Conservation (phyloP, 148 eudicot species). For the Diospyros kaki region DNA sequence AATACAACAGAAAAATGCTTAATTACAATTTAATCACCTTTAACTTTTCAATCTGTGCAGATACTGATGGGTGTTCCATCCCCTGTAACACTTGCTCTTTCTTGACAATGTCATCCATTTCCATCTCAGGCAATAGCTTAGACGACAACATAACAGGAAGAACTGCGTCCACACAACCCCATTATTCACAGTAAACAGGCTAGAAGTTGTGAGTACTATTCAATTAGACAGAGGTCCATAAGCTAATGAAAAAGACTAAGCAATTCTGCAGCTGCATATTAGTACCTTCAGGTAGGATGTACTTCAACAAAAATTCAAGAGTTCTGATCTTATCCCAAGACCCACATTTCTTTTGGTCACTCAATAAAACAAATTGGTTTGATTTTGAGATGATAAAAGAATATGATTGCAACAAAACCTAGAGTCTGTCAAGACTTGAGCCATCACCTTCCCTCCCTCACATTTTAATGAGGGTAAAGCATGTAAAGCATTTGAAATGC, state of each 20-base stretch:
- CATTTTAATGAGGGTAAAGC: no score
- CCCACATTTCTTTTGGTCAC: neutral
- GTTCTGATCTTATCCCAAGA: neutral
- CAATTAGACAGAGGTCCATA: neutral
- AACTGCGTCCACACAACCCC: conserved; percentile 38
- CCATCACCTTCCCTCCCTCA: no score
- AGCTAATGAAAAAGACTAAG: neutral
- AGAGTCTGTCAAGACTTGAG: no score
- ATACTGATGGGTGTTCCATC: conserved; percentile 64
- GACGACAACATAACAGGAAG: conserved; percentile 97
- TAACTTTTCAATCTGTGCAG: conserved; percentile 76
- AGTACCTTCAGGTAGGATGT: neutral
- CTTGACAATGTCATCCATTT: conserved; percentile 72
- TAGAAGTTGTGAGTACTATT: neutral
- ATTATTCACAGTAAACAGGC: neutral
- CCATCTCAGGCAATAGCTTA: conserved; percentile 98
- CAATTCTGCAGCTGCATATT: neutral
- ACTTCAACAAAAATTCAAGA: neutral
- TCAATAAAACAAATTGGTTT: neutral
- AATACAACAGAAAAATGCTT: neutral
- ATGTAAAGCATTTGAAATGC: no score
- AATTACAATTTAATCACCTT: conserved; percentile 47
- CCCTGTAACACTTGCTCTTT: conserved; percentile 78
- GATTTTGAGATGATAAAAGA: neutral
- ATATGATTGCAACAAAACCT: neutral